These are phyloP conservation scores for Volvox africanus DNA, from an alignment of 139 green algal species.

Conservation along the genomic window DNA sequence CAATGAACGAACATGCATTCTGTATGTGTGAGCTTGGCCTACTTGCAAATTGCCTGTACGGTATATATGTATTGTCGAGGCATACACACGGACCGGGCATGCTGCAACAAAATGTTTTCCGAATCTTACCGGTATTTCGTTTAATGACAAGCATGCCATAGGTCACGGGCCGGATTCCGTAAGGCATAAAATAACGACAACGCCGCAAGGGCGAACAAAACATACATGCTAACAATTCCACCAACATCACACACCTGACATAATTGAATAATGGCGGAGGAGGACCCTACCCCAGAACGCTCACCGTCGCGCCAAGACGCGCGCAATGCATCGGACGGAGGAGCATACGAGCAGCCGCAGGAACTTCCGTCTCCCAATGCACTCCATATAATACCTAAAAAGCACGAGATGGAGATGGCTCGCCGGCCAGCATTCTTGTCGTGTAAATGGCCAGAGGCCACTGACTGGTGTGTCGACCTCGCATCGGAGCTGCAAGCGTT, in stretches of 20 bases:
- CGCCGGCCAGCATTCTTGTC: conserved; percentile 12
- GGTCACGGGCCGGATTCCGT: not conserved
- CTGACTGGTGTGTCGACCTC: conserved; percentile 13
- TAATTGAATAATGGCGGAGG: conserved; percentile 3
- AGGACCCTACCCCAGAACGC: not conserved
- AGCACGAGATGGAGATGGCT: not conserved
- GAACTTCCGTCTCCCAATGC: not conserved
- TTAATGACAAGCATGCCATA: not conserved
- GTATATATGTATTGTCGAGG: conserved; percentile 18
- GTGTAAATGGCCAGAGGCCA: conserved; percentile 36
- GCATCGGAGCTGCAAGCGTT: conserved; percentile 16
- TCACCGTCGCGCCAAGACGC: not conserved
- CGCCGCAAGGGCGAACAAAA: not conserved
- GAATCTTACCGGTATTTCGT: not conserved
- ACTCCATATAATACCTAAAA: not conserved
- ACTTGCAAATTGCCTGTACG: not conserved
- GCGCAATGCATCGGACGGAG: not conserved
- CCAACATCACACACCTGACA: not conserved
- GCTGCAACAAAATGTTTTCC: not conserved
- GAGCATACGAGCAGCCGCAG: not conserved
- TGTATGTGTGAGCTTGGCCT: too few species aligned
- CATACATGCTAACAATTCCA: not conserved
- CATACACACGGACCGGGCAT: not conserved
- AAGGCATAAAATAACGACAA: not conserved
- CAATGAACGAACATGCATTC: too few species aligned